phyloP scores from a whole-genome alignment of 495 filamentous ascomycete species.

The Annulohypoxylon nitens region DNA sequence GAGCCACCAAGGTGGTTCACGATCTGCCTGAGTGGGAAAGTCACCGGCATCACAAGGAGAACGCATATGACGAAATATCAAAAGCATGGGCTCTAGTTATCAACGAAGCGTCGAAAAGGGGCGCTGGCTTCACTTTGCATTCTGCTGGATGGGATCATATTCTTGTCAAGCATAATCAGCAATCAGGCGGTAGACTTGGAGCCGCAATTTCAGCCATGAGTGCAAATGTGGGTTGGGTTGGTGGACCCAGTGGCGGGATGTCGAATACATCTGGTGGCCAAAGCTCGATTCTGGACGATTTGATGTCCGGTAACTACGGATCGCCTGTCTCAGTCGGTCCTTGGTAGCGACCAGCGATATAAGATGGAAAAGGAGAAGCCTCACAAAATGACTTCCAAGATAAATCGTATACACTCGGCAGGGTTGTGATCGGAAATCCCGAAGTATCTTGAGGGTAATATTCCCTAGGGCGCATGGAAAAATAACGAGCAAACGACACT shows the following conservation, averaged over 20 bases:
- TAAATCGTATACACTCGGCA: not conserved
- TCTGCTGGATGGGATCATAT: slow-evolving; percentile 95
- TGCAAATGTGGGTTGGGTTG: slow-evolving; percentile 83
- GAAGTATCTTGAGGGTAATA: not conserved
- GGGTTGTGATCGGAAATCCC: not conserved
- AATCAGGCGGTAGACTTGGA: slow-evolving; percentile 84
- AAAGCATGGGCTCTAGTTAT: slow-evolving; percentile 95
- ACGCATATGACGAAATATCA: slow-evolving; percentile 94
- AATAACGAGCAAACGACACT: slow-evolving; percentile 38
- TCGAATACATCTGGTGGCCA: slow-evolving; percentile 57
- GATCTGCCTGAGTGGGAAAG: slow-evolving; percentile 88
- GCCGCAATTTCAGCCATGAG: slow-evolving; percentile 82
- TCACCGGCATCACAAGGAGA: slow-evolving; percentile 91
- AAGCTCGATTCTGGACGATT: slow-evolving; percentile 80
- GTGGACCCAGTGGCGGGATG: slow-evolving; percentile 56
- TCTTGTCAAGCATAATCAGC: slow-evolving; percentile 87
- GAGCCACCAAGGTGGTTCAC: slow-evolving; percentile 90
- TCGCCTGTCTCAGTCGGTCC: slow-evolving; percentile 80
- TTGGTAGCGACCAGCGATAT: slow-evolving; percentile 61
- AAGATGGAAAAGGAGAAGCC: not conserved
- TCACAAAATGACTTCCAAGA: not conserved
- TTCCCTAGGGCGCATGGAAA: slow-evolving; percentile 2
- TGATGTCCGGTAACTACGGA: slow-evolving; percentile 83
- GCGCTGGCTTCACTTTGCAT: slow-evolving; percentile 90
- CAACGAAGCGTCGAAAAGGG: slow-evolving; percentile 88